Evolutionary conservation across 441 rosid species (phyloP).

Genomic region (Geranium incanum): DNA sequence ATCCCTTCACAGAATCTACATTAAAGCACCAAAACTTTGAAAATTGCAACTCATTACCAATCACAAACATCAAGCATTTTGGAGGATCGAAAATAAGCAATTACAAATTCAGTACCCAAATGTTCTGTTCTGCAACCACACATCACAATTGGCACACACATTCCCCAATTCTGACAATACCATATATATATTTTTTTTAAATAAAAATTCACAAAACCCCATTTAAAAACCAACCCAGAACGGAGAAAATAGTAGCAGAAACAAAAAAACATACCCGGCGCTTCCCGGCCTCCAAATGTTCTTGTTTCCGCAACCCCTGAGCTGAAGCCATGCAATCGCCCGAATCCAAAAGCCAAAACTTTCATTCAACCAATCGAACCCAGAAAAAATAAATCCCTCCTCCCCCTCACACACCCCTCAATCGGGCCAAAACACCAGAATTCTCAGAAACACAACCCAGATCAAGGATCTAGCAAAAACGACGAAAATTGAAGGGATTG

Average conservation of each 20-base stretch:
- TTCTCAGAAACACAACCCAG: not conserved
- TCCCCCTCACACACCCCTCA: conserved; percentile 17
- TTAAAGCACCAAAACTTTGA: not conserved
- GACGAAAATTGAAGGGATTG: not conserved
- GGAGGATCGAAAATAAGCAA: not conserved
- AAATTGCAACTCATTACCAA: not conserved
- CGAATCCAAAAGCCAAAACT: conserved; percentile 24
- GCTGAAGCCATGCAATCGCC: conserved; percentile 70
- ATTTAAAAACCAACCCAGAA: not conserved
- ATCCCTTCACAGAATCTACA: too few relatives aligned
- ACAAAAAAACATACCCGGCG: conserved; percentile 53
- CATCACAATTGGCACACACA: not conserved
- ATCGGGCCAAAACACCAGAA: not conserved
- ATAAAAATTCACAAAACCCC: not conserved
- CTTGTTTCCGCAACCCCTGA: conserved; percentile 78
- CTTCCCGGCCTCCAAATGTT: conserved; percentile 87
- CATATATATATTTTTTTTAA: too few relatives aligned
- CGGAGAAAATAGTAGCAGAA: not conserved
- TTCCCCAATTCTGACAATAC: not conserved
- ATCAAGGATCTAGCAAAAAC: not conserved
- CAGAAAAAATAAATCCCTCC: conserved; percentile 9
- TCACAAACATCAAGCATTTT: not conserved
- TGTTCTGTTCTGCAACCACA: not conserved
- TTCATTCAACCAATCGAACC: conserved; percentile 24
- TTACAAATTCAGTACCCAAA: not conserved